A percentile compares a stretch with the other conserved stretches of the same genome.
phyloP scores from a whole-genome alignment of 192 early-diverging fungal species.

The Radiomyces spectabilis region DNA sequence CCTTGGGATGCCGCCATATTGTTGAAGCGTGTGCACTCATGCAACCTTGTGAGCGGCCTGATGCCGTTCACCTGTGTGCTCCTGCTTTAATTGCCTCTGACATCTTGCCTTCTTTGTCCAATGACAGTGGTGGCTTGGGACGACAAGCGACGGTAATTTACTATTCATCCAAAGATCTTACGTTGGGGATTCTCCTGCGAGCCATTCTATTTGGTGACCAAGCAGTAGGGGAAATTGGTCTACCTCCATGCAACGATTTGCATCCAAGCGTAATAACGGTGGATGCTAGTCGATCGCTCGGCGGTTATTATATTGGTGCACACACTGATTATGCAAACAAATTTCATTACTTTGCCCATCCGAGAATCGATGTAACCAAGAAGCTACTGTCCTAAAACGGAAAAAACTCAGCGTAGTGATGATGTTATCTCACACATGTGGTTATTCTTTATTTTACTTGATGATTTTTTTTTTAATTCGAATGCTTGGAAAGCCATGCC shows the following conservation, averaged over 20 bases:
- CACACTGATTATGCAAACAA: constrained; percentile 28
- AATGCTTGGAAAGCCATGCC: too few relatives aligned
- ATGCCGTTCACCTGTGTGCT: constrained; percentile 26
- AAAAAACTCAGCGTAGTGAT: too few relatives aligned
- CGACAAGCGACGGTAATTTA: constrained; percentile 19
- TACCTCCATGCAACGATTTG: neutral
- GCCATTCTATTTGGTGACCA: constrained; percentile 12
- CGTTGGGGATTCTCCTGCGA: constrained; percentile 19
- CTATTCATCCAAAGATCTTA: constrained; percentile 22
- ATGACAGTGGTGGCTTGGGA: constrained; percentile 7
- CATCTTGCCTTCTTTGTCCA: constrained; percentile 3
- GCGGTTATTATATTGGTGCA: constrained; percentile 20
- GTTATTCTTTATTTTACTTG: too few relatives aligned
- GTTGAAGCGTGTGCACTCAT: constrained; percentile 23
- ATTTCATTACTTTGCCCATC: constrained; percentile 26
- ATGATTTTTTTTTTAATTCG: too few relatives aligned
- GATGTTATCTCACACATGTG: too few relatives aligned
- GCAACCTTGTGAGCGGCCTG: constrained; percentile 8
- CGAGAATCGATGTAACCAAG: too few relatives aligned
- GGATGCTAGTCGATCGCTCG: constrained; percentile 16
- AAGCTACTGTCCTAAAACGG: too few relatives aligned
- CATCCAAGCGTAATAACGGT: constrained; percentile 9
- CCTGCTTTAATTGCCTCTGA: constrained; percentile 23
- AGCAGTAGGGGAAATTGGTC: constrained; percentile 20
- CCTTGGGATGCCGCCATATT: constrained; percentile 28